These are phyloP conservation scores for Neltuma alba DNA, from an alignment of 306 rosid species.

Conservation along the genomic window DNA sequence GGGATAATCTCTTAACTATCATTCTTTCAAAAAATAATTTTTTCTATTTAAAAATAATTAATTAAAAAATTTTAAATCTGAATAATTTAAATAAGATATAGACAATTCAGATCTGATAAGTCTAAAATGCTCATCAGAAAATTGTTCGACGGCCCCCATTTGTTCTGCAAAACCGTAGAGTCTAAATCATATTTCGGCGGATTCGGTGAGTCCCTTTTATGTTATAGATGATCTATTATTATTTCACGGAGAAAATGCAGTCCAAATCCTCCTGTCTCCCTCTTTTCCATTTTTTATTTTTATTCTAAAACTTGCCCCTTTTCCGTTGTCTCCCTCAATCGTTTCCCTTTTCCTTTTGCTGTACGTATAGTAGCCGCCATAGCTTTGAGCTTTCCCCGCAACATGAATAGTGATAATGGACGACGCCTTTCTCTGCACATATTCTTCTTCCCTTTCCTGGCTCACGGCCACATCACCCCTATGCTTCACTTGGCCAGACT, in stretches of 20 bases:
- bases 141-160: too few relatives aligned
- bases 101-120: too few relatives aligned
- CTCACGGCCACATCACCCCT: slow-evolving; percentile 48
- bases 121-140: too few relatives aligned
- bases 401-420: neutral
- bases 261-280: neutral
- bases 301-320: neutral
- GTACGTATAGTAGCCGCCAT: neutral
- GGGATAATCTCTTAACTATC: too few relatives aligned
- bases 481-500: slow-evolving; percentile 46
- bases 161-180: too few relatives aligned
- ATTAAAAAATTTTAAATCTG: too few relatives aligned
- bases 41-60: too few relatives aligned
- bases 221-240: too few relatives aligned
- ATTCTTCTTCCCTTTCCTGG: slow-evolving; percentile 47
- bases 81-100: too few relatives aligned
- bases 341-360: neutral
- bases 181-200: too few relatives aligned
- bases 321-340: neutral
- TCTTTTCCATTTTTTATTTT: neutral
- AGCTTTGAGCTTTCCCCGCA: neutral
- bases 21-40: too few relatives aligned
- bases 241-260: neutral
- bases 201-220: too few relatives aligned
- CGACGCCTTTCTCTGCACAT: slow-evolving; percentile 20